Percentiles rank a stretch among this genome's conserved stretches.
Evolutionary conservation across 2,329 filamentous ascomycete genomes (phyloP).

Genomic region (Mollisia scopiformis): DNA sequence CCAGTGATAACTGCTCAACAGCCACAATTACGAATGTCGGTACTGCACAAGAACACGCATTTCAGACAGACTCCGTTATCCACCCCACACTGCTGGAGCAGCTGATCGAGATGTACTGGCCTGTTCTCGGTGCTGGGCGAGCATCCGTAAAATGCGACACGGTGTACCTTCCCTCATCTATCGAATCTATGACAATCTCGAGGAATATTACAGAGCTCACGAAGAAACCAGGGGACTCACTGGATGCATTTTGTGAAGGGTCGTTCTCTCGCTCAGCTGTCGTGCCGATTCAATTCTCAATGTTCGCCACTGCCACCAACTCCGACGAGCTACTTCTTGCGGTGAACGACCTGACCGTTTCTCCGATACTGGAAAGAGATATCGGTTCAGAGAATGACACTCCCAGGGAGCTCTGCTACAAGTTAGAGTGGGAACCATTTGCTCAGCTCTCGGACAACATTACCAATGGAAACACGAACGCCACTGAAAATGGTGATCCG

Average conservation of each 20-base stretch:
- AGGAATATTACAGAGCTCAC: slow-evolving; percentile 38
- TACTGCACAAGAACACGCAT: slow-evolving; percentile 40
- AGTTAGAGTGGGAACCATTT: slow-evolving; percentile 48
- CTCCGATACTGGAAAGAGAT: slow-evolving; percentile 45
- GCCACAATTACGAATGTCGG: slow-evolving; percentile 45
- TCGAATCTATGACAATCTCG: slow-evolving; percentile 43
- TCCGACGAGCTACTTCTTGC: slow-evolving; percentile 40
- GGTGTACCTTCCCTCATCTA: slow-evolving; percentile 48
- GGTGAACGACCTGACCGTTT: slow-evolving; percentile 42
- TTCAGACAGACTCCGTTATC: slow-evolving; percentile 46
- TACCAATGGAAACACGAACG: slow-evolving; percentile 21
- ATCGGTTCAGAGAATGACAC: slow-evolving; percentile 32
- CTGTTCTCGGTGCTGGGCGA: slow-evolving; percentile 41
- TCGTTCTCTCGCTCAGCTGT: slow-evolving; percentile 32
- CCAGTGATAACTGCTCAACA: slow-evolving; percentile 37
- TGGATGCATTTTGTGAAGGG: slow-evolving; percentile 45
- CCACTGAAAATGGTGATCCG: background rate
- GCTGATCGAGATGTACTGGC: slow-evolving; percentile 45
- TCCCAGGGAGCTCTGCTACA: slow-evolving; percentile 51
- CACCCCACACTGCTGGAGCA: slow-evolving; percentile 52
- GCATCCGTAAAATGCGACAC: slow-evolving; percentile 39
- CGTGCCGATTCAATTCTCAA: slow-evolving; percentile 43
- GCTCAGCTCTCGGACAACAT: slow-evolving; percentile 7
- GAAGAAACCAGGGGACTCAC: slow-evolving; percentile 40
- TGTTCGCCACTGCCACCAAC: slow-evolving; percentile 40